phyloP scores from a whole-genome alignment of 2,329 filamentous ascomycete species.

The Ophiocordyceps camponoti-saundersi region DNA sequence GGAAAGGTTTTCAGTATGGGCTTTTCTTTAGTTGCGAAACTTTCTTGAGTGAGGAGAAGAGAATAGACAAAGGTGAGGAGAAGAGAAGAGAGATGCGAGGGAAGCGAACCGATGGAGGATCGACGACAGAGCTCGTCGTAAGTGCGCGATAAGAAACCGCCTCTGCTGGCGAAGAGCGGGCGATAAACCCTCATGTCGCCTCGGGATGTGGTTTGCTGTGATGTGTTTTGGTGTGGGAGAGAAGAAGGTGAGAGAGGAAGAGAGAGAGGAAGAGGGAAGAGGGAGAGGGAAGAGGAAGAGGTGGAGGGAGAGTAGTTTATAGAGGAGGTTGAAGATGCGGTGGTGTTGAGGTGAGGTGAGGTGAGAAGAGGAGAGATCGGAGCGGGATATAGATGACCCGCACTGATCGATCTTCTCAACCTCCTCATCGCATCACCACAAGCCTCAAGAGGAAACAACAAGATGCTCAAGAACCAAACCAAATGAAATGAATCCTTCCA shows the following conservation, averaged over 20 bases:
- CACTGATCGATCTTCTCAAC: background rate
- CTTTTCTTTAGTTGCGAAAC: background rate
- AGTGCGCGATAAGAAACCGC: slow-evolving; percentile 37
- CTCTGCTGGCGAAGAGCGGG: slow-evolving; percentile 23
- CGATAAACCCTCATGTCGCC: slow-evolving; percentile 29
- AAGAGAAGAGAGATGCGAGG: background rate
- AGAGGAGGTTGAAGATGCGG: background rate
- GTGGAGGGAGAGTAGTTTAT: background rate
- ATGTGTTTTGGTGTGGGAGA: no score
- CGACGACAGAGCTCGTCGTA: slow-evolving; percentile 42
- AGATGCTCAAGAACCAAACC: no score
- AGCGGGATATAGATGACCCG: background rate
- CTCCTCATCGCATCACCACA: no score
- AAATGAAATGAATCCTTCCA: no score
- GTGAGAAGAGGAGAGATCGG: background rate
- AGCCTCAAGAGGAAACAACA: no score
- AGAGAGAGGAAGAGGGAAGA: no score
- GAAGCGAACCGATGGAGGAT: slow-evolving; percentile 31
- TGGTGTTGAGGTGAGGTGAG: background rate
- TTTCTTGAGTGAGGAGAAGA: no score
- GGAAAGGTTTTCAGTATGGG: background rate
- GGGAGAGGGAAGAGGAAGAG: background rate
- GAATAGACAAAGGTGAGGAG: no score
- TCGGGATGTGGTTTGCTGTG: no score
- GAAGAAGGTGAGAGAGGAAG: no score